These are phyloP conservation scores for Thalia dealbata DNA, from an alignment of 176 grass and related monocot species.

Conservation along the genomic window DNA sequence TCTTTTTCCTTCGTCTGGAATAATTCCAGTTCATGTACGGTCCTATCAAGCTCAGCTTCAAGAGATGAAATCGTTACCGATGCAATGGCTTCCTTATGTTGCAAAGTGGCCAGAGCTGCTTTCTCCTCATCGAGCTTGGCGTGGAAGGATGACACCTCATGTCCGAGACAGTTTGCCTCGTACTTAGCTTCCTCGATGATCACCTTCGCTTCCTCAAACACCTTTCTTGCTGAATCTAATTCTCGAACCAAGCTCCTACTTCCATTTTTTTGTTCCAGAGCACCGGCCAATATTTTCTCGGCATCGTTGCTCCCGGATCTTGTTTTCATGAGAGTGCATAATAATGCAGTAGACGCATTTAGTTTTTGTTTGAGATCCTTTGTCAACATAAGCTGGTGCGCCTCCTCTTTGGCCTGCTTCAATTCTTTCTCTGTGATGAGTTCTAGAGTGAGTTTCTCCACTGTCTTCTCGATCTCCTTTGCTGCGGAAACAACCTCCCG, in stretches of 20 bases:
- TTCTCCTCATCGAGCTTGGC: conserved; percentile 45
- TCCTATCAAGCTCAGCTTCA: conserved; percentile 2
- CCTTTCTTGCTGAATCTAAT: conserved; percentile 28
- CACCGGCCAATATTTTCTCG: not conserved
- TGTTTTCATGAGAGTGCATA: conserved; percentile 31
- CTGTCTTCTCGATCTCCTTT: conserved; percentile 35
- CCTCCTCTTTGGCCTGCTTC: conserved; percentile 29
- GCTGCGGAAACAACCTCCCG: conserved; percentile 25
- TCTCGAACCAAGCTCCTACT: conserved; percentile 25
- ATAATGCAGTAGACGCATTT: conserved; percentile 26
- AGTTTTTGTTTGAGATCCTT: conserved; percentile 47
- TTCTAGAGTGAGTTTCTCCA: conserved; percentile 40
- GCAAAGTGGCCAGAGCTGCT: conserved; percentile 34
- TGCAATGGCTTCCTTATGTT: conserved; percentile 36
- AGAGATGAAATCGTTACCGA: conserved; percentile 9
- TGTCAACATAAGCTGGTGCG: conserved; percentile 37
- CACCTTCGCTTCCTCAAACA: conserved; percentile 32
- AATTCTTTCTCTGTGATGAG: conserved; percentile 25
- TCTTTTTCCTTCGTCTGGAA: conserved; percentile 1
- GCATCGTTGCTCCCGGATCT: conserved; percentile 9
- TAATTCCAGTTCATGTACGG: not conserved
- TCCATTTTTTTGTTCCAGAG: conserved; percentile 24
- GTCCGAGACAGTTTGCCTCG: conserved; percentile 32
- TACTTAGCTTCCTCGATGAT: conserved; percentile 31
- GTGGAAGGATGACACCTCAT: conserved; percentile 33